Percentiles rank a stretch among this genome's conserved stretches.
Conservation (phyloP, 1,284 basidiomycete species). For the Cystobasidium pallidum region DNA sequence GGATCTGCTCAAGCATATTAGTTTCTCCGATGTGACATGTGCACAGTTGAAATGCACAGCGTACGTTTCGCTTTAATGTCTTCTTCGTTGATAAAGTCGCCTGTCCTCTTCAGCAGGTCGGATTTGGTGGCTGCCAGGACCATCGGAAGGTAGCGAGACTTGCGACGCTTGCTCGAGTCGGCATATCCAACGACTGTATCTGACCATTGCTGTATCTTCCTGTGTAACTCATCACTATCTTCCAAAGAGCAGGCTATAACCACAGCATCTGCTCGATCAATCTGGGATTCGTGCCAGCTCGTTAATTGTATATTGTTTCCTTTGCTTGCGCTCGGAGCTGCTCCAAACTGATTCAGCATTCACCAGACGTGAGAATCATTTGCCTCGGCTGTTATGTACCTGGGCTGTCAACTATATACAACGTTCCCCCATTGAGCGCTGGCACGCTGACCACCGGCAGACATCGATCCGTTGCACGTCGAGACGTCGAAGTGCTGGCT, state of each 20-base stretch:
- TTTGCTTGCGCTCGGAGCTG: background rate
- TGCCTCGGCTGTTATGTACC: background rate
- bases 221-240: background rate
- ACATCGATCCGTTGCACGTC: background rate
- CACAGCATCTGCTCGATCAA: constrained; percentile 35
- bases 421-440: constrained; percentile 23
- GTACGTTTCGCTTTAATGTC: background rate
- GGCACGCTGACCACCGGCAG: constrained; percentile 41
- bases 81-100: background rate
- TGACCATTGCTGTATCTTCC: background rate
- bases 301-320: background rate
- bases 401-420: constrained; percentile 41
- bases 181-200: background rate
- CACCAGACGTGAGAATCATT: background rate
- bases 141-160: constrained; percentile 5
- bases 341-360: background rate
- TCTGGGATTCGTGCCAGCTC: constrained; percentile 22
- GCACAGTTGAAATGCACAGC: background rate
- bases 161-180: constrained; percentile 6
- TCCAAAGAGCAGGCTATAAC: constrained; percentile 24
- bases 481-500: constrained; percentile 6
- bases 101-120: background rate
- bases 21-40: background rate
- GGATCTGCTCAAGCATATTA: constrained; percentile 10
- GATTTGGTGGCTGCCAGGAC: constrained; percentile 31